phyloP scores from a whole-genome alignment of 2,329 filamentous ascomycete species.

The Scopulariopsis brevicaulis region DNA sequence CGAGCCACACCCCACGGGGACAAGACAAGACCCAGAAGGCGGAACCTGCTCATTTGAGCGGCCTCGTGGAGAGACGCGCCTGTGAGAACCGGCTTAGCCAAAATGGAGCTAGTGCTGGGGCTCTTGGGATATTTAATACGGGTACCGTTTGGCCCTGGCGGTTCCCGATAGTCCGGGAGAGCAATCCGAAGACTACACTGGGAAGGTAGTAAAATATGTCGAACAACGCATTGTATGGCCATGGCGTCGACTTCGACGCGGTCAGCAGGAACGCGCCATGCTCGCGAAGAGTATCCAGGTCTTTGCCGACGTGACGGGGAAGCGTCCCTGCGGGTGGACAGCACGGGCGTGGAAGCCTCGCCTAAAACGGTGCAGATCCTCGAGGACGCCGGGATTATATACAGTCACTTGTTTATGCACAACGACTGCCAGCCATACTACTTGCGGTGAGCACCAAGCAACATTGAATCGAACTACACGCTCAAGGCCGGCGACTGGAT shows the following conservation, averaged over 20 bases:
- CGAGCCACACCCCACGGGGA: neutral
- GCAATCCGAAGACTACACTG: neutral
- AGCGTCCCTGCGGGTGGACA: neutral
- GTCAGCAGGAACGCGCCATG: neutral
- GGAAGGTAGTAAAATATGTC: neutral
- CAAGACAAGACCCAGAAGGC: neutral
- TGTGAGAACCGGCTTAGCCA: neutral
- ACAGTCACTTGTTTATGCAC: neutral
- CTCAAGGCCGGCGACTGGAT: neutral
- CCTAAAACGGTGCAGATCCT: neutral
- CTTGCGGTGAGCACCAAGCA: neutral
- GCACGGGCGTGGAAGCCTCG: neutral
- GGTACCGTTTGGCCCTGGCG: neutral
- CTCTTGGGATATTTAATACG: neutral
- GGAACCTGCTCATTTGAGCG: neutral
- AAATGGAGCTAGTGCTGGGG: neutral
- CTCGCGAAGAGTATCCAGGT: neutral
- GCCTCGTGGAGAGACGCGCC: neutral
- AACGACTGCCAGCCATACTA: neutral
- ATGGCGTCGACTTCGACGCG: neutral
- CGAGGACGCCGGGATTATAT: neutral
- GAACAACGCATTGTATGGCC: neutral
- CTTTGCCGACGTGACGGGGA: neutral
- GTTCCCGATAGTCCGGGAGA: neutral
- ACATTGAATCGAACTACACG: neutral